A percentile compares a stretch with the other conserved stretches of the same genome.
phyloP scores from a whole-genome alignment of 2,329 filamentous ascomycete species.

The Microsporum ferrugineum region DNA sequence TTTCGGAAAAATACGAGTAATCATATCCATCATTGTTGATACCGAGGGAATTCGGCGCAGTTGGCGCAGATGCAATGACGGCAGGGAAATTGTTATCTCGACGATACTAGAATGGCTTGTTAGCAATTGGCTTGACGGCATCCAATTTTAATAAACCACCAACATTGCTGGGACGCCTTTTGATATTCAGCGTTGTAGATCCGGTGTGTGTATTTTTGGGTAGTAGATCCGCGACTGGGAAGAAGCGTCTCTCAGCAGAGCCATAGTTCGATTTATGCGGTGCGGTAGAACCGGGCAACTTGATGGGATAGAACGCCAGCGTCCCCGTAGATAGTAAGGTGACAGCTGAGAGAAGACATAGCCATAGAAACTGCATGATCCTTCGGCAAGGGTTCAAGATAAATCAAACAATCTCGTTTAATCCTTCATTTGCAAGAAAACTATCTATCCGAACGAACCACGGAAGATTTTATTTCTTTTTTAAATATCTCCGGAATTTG shows the following conservation, averaged over 20 bases:
- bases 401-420: conserved; percentile 4
- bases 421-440: background rate
- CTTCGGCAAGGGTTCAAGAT: conserved; percentile 2
- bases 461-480: background rate
- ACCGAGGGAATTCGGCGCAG: conserved; percentile 37
- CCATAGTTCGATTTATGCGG: conserved; percentile 10
- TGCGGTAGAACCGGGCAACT: conserved; percentile 8
- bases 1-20: conserved; percentile 43
- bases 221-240: conserved; percentile 16
- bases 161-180: conserved; percentile 23
- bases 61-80: conserved; percentile 29
- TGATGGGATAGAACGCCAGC: conserved; percentile 36
- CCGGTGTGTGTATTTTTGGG: conserved; percentile 20
- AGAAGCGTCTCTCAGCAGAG: conserved; percentile 13
- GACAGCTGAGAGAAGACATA: conserved; percentile 24
- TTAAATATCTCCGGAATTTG: background rate
- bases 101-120: conserved; percentile 20
- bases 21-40: conserved; percentile 45
- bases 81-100: conserved; percentile 42
- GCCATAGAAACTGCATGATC: conserved; percentile 28
- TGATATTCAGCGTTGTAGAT: conserved; percentile 27
- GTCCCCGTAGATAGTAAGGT: conserved; percentile 24
- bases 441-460: background rate
- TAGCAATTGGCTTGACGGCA: background rate
- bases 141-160: conserved; percentile 1